Evolutionary conservation across 805 yeast genomes (phyloP).

Genomic region (Hagleromyces aurorensis): DNA sequence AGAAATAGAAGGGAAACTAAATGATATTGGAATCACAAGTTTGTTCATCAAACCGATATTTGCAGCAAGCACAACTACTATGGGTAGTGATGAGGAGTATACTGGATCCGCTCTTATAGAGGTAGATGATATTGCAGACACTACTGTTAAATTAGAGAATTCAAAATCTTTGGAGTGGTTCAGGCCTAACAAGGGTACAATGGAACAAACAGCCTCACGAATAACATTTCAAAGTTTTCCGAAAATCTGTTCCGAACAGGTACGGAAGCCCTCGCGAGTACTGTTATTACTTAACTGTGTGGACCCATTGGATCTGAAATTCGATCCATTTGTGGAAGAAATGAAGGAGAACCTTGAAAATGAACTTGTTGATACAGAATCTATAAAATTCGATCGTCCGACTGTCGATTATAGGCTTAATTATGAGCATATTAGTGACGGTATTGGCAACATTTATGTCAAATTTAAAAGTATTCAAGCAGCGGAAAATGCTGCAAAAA

Average conservation of each 20-base stretch:
- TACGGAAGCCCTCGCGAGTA: slow-evolving; percentile 35
- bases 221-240: slow-evolving; percentile 33
- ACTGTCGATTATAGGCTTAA: slow-evolving; percentile 36
- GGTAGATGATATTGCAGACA: slow-evolving; percentile 8
- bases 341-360: slow-evolving; percentile 42
- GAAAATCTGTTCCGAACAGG: slow-evolving; percentile 27
- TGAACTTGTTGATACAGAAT: slow-evolving; percentile 35
- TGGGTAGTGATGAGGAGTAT: slow-evolving; percentile 10
- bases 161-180: slow-evolving; percentile 10
- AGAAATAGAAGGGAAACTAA: slow-evolving; percentile 5
- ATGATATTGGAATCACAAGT: slow-evolving; percentile 5
- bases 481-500: slow-evolving; percentile 48
- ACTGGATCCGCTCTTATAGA: slow-evolving; percentile 24
- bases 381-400: slow-evolving; percentile 57
- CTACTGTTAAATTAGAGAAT: slow-evolving; percentile 1
- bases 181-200: slow-evolving; percentile 18
- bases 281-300: slow-evolving; percentile 60
- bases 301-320: slow-evolving; percentile 53
- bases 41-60: slow-evolving; percentile 9
- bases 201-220: slow-evolving; percentile 15
- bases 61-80: neutral
- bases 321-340: slow-evolving; percentile 40
- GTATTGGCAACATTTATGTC: slow-evolving; percentile 66
- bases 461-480: slow-evolving; percentile 46
- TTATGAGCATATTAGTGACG: slow-evolving; percentile 40